These are phyloP conservation scores for Suillus tomentosus DNA, from an alignment of 768 basidiomycete species.

Conservation along the genomic window DNA sequence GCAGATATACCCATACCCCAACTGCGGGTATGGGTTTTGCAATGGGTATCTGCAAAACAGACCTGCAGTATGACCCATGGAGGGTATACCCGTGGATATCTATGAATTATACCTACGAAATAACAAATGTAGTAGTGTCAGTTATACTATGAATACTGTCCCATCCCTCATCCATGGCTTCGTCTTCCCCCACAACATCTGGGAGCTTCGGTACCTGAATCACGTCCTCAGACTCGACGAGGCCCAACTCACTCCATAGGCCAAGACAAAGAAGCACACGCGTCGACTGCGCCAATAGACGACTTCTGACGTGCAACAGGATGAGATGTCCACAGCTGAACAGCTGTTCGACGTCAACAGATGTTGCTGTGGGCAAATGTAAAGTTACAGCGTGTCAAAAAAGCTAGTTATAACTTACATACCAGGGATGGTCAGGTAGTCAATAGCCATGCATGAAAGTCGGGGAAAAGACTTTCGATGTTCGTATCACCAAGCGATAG, in stretches of 20 bases:
- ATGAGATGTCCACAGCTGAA: conserved; percentile 31
- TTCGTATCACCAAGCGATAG: conserved; percentile 35
- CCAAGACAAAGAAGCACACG: conserved; percentile 34
- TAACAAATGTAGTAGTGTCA: background rate
- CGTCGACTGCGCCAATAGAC: conserved; percentile 30
- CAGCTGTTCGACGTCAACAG: conserved; percentile 30
- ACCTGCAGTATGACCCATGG: background rate
- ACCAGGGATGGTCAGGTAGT: too few species aligned
- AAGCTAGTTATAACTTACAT: too few species aligned
- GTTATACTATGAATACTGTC: conserved; percentile 8
- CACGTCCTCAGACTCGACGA: conserved; percentile 28
- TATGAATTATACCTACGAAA: background rate
- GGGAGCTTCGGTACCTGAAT: conserved; percentile 4
- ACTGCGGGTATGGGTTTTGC: too few species aligned
- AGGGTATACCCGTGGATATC: background rate
- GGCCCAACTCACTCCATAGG: conserved; percentile 28
- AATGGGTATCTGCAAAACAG: background rate
- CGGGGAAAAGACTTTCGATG: background rate
- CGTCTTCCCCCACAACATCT: conserved; percentile 13
- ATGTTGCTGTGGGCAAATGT: conserved; percentile 25
- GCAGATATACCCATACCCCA: too few species aligned
- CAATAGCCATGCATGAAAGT: too few species aligned
- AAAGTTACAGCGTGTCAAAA: too few species aligned
- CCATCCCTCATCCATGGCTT: conserved; percentile 16
- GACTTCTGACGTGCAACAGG: conserved; percentile 28